These are phyloP conservation scores for Naganishia cerealis DNA, from an alignment of 1,284 basidiomycete genomes.

Conservation along the genomic window DNA sequence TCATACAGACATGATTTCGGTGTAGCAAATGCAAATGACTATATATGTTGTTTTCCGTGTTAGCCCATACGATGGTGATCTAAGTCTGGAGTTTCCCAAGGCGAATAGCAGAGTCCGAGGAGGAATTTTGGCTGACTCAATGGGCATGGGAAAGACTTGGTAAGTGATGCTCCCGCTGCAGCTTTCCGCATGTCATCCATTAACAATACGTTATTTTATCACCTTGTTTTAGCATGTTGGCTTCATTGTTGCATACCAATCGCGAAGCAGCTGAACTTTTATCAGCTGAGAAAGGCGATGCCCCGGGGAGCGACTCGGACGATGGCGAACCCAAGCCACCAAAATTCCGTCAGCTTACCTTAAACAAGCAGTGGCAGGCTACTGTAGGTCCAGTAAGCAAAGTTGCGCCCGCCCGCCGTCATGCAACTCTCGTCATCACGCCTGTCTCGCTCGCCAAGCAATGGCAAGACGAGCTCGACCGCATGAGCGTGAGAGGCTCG, in stretches of 20 bases:
- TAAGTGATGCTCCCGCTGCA: not conserved
- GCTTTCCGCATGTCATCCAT: not conserved
- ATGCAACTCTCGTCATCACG: slow-evolving; percentile 84
- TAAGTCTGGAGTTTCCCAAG: slow-evolving; percentile 81
- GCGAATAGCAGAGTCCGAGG: slow-evolving; percentile 77
- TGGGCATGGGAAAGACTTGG: slow-evolving; percentile 85
- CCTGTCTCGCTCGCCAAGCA: slow-evolving; percentile 87
- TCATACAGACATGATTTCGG: slow-evolving; percentile 33
- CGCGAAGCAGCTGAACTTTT: slow-evolving; percentile 54
- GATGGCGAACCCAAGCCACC: slow-evolving; percentile 40
- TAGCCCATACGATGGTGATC: slow-evolving; percentile 91
- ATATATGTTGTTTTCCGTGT: slow-evolving; percentile 24
- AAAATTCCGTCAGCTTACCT: slow-evolving; percentile 52
- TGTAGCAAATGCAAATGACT: not conserved
- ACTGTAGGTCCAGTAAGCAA: slow-evolving; percentile 36
- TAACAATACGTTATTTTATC: not conserved
- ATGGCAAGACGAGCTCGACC: slow-evolving; percentile 82
- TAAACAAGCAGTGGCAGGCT: slow-evolving; percentile 52
- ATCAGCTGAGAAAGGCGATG: slow-evolving; percentile 51
- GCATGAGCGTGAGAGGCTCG: slow-evolving; percentile 65
- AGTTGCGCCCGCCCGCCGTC: slow-evolving; percentile 37
- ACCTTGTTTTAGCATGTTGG: slow-evolving; percentile 70
- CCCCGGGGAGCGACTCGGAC: slow-evolving; percentile 33
- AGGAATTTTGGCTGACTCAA: slow-evolving; percentile 54
- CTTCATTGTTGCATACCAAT: slow-evolving; percentile 82